Conservation (phyloP, 257 asterid species). For the Verbena officinalis region DNA sequence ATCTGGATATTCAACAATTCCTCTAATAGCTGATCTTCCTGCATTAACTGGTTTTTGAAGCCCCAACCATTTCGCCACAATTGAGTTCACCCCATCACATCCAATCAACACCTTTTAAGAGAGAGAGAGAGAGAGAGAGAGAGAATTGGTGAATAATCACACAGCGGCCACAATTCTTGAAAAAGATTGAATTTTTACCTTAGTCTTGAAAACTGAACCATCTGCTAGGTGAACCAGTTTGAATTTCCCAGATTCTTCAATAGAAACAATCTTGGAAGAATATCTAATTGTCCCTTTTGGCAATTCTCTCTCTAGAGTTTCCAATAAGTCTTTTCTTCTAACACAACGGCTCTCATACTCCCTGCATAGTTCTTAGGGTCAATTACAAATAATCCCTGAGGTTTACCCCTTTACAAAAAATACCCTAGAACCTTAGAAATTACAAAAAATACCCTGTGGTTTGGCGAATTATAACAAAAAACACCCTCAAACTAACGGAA, state of each 20-base stretch:
- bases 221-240: slow-evolving; percentile 77
- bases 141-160: neutral
- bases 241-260: slow-evolving; percentile 62
- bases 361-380: slow-evolving; percentile 38
- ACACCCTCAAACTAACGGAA: too few species aligned
- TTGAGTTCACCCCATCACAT: slow-evolving; percentile 82
- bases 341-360: slow-evolving; percentile 59
- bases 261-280: slow-evolving; percentile 69
- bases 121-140: neutral
- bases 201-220: slow-evolving; percentile 60
- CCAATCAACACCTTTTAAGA: slow-evolving; percentile 71
- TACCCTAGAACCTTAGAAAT: too few species aligned
- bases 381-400: too few species aligned
- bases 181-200: slow-evolving; percentile 36
- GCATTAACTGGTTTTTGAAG: slow-evolving; percentile 50
- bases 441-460: too few species aligned
- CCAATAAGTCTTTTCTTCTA: slow-evolving; percentile 60
- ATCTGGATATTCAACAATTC: slow-evolving; percentile 56
- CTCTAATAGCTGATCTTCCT: slow-evolving; percentile 74
- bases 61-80: slow-evolving; percentile 74
- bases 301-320: slow-evolving; percentile 60
- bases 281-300: slow-evolving; percentile 66
- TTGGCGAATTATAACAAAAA: too few species aligned
- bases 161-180: neutral
- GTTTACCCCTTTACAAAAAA: too few species aligned